Conservation (phyloP, 371 early-diverging fungal genomes). For the Lichtheimia hyalospora region DNA sequence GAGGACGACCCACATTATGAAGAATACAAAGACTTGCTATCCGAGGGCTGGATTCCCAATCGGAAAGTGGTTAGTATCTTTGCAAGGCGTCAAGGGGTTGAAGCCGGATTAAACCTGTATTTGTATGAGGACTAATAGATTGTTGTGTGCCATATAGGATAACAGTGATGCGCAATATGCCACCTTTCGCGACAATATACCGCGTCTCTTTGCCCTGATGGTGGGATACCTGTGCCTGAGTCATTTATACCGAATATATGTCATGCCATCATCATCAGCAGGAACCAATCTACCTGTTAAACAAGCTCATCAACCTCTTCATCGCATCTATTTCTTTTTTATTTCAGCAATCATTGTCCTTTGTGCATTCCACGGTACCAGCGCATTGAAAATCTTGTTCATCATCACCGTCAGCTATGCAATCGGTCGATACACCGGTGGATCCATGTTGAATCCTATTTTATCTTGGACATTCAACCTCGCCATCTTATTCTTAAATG, state of each 20-base stretch:
- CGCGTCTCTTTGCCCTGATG: slow-evolving; percentile 56
- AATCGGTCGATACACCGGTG: slow-evolving; percentile 55
- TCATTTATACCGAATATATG: slow-evolving; percentile 34
- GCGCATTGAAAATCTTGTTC: slow-evolving; percentile 69
- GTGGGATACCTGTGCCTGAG: slow-evolving; percentile 48
- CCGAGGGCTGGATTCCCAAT: slow-evolving; percentile 69
- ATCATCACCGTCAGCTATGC: slow-evolving; percentile 64
- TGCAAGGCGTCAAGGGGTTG: neutral
- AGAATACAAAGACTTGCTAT: slow-evolving; percentile 50
- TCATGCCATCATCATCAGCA: neutral
- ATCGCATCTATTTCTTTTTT: slow-evolving; percentile 50
- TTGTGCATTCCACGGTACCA: slow-evolving; percentile 50
- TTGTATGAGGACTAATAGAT: neutral
- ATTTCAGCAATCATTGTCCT: slow-evolving; percentile 65
- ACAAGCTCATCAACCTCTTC: slow-evolving; percentile 30
- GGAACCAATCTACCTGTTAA: slow-evolving; percentile 14
- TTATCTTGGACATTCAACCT: slow-evolving; percentile 83
- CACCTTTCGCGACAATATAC: slow-evolving; percentile 76
- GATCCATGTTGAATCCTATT: slow-evolving; percentile 58
- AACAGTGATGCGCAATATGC: slow-evolving; percentile 86
- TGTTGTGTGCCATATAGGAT: slow-evolving; percentile 51
- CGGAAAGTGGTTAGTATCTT: slow-evolving; percentile 44
- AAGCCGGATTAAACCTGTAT: neutral
- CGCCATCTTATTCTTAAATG: slow-evolving; percentile 74
- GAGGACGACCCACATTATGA: slow-evolving; percentile 55